phyloP scores from a whole-genome alignment of 2,329 filamentous ascomycete genomes.

The Nannizzia gypsea region DNA sequence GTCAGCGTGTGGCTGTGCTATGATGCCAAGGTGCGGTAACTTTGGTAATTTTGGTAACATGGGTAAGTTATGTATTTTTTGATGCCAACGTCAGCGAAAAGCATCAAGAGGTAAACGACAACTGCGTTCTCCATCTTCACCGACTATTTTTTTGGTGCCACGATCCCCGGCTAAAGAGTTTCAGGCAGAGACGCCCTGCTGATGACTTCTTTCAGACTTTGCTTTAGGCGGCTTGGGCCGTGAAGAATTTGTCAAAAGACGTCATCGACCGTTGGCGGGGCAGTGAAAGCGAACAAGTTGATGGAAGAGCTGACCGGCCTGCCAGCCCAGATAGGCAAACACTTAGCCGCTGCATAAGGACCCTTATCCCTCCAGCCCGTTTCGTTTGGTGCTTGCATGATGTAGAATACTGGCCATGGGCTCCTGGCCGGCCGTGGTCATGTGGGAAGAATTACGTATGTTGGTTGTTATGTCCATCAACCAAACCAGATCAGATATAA shows the following conservation, averaged over 20 bases:
- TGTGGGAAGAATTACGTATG: not conserved
- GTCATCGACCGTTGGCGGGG: not conserved
- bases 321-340: not conserved
- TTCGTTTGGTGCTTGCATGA: not conserved
- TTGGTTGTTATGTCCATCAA: no score
- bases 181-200: not conserved
- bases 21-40: not conserved
- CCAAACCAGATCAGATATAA: not conserved
- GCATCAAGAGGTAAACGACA: not conserved
- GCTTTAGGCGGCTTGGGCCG: not conserved
- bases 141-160: not conserved
- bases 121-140: not conserved
- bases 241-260: not conserved
- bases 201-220: not conserved
- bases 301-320: not conserved
- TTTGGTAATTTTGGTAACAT: not conserved
- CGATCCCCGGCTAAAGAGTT: not conserved
- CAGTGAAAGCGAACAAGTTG: not conserved
- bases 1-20: not conserved
- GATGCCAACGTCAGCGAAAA: not conserved
- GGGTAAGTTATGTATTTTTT: not conserved
- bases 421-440: not conserved
- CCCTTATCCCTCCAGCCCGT: not conserved
- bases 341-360: not conserved
- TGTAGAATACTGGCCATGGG: not conserved